Evolutionary conservation across 2,329 filamentous ascomycete genomes (phyloP).

Genomic region (Chaetomium strumarium): DNA sequence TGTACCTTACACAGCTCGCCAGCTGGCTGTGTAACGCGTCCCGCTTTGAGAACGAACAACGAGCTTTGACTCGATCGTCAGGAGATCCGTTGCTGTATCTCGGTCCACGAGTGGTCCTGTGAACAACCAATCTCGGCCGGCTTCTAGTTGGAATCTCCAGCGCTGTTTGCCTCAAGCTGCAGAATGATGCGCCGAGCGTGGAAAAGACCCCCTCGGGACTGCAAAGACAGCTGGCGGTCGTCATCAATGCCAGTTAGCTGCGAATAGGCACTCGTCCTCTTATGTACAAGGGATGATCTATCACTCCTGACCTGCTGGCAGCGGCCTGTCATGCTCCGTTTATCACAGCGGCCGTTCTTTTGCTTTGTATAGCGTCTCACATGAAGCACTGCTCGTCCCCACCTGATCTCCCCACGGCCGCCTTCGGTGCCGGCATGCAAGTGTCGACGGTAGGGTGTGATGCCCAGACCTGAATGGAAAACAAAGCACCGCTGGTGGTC

Average conservation of each 20-base stretch:
- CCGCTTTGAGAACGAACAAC: background rate
- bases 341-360: slow-evolving; percentile 5
- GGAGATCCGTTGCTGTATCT: background rate
- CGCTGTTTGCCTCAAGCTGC: slow-evolving; percentile 11
- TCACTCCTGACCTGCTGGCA: slow-evolving; percentile 6
- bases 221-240: slow-evolving; percentile 4
- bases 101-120: background rate
- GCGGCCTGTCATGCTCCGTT: background rate
- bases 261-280: slow-evolving; percentile 1
- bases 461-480: background rate
- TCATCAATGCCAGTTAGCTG: background rate
- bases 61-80: background rate
- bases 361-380: slow-evolving; percentile 9
- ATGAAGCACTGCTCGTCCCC: slow-evolving; percentile 6
- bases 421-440: slow-evolving; percentile 7
- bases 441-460: slow-evolving; percentile 6
- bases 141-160: background rate
- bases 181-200: background rate
- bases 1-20: no score
- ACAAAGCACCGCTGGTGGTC: background rate
- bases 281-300: slow-evolving; percentile 10
- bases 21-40: background rate
- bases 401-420: background rate
- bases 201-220: background rate
- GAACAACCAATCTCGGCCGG: background rate